Evolutionary conservation across 1,284 basidiomycete genomes (phyloP).

Genomic region (Abortiporus biennis): DNA sequence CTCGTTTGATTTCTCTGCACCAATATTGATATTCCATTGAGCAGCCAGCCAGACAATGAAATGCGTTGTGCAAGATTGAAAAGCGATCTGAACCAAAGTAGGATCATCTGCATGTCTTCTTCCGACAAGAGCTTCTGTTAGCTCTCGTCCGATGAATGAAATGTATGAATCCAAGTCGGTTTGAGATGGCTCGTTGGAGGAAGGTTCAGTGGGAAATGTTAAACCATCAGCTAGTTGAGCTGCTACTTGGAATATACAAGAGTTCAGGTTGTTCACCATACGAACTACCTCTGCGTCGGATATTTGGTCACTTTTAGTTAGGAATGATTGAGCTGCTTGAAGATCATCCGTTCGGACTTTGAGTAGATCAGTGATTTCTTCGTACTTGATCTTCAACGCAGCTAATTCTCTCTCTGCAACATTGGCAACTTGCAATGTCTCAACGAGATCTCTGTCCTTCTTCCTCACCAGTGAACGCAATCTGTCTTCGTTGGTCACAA

Average conservation of each 20-base stretch:
- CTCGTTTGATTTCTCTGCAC: too few relatives aligned
- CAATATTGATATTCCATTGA: too few relatives aligned
- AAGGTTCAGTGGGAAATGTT: not conserved
- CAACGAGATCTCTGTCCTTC: not conserved
- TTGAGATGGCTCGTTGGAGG: too few relatives aligned
- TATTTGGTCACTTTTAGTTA: not conserved
- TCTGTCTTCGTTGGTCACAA: too few relatives aligned
- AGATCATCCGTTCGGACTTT: not conserved
- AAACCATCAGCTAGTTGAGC: not conserved
- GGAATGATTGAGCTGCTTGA: not conserved
- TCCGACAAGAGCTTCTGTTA: too few relatives aligned
- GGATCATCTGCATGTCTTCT: not conserved
- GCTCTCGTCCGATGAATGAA: too few relatives aligned
- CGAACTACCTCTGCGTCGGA: not conserved
- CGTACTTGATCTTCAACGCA: slow-evolving; percentile 1
- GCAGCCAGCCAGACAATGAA: not conserved
- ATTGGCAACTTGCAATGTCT: not conserved
- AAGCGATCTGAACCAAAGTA: not conserved
- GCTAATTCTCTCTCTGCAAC: not conserved
- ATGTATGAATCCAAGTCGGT: not conserved
- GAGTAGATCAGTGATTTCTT: too few relatives aligned
- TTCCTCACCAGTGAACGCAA: too few relatives aligned
- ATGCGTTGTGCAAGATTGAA: not conserved
- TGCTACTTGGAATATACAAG: not conserved
- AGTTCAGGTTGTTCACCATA: not conserved